These are phyloP conservation scores for Serendipita sp. DNA, from an alignment of 768 basidiomycete species.

Conservation along the genomic window DNA sequence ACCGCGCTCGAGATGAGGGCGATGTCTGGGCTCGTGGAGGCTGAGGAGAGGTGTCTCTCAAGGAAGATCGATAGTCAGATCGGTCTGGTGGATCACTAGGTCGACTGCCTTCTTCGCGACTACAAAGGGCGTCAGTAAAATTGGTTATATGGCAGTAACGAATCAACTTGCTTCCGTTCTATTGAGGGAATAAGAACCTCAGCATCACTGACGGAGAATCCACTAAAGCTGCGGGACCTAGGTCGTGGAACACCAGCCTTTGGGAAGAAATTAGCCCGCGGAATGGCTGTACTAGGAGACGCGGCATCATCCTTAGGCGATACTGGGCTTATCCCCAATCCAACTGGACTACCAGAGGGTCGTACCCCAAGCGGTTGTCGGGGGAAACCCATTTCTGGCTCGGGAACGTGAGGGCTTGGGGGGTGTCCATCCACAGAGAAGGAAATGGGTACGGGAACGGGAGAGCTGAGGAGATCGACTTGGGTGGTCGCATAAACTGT, in stretches of 20 bases:
- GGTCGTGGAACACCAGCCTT: constrained; percentile 33
- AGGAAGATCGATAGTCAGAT: not conserved
- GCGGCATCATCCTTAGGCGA: not conserved
- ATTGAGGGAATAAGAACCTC: not conserved
- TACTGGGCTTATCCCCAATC: not conserved
- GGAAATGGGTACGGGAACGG: constrained; percentile 10
- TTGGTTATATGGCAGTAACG: not conserved
- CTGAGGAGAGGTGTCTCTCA: not conserved
- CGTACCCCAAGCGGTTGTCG: not conserved
- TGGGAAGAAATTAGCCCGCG: constrained; percentile 50
- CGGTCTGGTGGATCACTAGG: not conserved
- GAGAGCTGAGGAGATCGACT: constrained; percentile 7
- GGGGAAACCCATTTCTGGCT: not conserved
- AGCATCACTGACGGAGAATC: constrained; percentile 22
- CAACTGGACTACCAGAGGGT: not conserved
- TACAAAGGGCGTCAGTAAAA: not conserved
- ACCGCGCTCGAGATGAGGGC: constrained; percentile 10
- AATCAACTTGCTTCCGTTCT: not conserved
- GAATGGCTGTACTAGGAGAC: constrained; percentile 18
- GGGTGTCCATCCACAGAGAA: constrained; percentile 6
- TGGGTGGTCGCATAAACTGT: constrained; percentile 7
- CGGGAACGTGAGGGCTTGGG: not conserved
- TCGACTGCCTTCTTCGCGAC: constrained; percentile 1
- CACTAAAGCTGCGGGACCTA: constrained; percentile 60
- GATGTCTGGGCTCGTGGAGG: not conserved